Base-by-base conservation (phyloP, 1,139 yeast genomes). In the Trichomonascaceae sp. region DNA sequence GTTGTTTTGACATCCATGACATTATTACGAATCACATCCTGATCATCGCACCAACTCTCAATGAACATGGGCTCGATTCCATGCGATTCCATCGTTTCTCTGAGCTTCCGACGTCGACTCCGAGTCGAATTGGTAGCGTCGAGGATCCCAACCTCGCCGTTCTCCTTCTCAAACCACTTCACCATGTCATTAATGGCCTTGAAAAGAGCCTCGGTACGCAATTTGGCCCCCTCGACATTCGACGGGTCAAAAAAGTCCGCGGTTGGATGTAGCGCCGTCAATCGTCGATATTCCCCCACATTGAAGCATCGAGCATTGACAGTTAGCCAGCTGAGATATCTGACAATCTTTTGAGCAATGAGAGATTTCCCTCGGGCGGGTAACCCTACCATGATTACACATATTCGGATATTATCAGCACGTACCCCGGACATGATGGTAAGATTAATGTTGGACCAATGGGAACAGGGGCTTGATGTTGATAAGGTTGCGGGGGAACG, bases 311-410 rank as follows among this genome's bases (percentile, higher is more conserved):
- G 84, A 45, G 96, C 89, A 57, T 82, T 82, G 56, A 93, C 87
- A 2, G 96, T 87, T 45, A 91, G 77, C 99, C 99, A 93, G 48
- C 90, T 83, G 55, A 93, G 77, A 67, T 91, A 93, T 52, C 98
- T 79, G 43, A 91, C 96, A 54, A 93, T 74, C 64, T 85, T 85
- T 63, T 85, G 90, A 8, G 91, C 87, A 61, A 86, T 86, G 67
- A 85, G 76, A n/a, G 88, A 82, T 67, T 85, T 85, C 24, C 93
- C 93, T 58, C 89, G 70, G 27, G 87, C 87, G 8, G 90, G 90
- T 57, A 84, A 72, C 7, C 89, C 89, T 41, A 76, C 89, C 73
- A 67, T 67, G 38, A 43, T 15, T 18, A 72, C 75, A 62, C 76
- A 72, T 22, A 72, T 68, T 56, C 70, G 67, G 51, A 63, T 52